These are phyloP conservation scores for Dianthus caryophyllus DNA, from an alignment of 148 eudicot genomes.

Conservation along the genomic window DNA sequence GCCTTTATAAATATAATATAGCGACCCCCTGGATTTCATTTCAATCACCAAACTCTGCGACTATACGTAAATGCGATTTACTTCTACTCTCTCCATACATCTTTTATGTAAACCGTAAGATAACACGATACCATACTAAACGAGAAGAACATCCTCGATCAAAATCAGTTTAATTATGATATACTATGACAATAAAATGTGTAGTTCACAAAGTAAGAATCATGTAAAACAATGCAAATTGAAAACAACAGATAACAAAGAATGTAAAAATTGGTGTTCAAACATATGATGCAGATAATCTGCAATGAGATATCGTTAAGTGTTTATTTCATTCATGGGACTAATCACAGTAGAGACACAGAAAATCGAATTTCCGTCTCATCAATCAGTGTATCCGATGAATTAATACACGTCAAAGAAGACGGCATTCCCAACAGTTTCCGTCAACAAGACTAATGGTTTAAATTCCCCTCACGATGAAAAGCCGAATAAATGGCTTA, in stretches of 20 bases:
- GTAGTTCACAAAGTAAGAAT: not conserved
- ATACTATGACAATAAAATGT: not conserved
- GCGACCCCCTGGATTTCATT: no score
- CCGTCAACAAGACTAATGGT: no score
- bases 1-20: no score
- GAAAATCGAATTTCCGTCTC: constrained; percentile 10
- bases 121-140: constrained; percentile 2
- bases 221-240: not conserved
- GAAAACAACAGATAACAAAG: not conserved
- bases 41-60: no score
- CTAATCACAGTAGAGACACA: constrained; percentile 22
- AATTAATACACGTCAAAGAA: constrained; percentile 17
- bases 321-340: not conserved
- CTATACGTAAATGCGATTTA: no score
- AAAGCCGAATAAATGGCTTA: no score
- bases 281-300: not conserved
- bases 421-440: not conserved
- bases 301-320: not conserved
- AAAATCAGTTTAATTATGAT: not conserved
- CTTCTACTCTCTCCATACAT: no score
- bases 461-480: no score
- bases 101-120: no score
- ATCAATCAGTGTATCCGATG: not conserved
- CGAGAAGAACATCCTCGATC: not conserved
- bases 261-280: no score